These are phyloP conservation scores for Leccinum fallax DNA, from an alignment of 1,284 basidiomycete genomes.

Conservation along the genomic window DNA sequence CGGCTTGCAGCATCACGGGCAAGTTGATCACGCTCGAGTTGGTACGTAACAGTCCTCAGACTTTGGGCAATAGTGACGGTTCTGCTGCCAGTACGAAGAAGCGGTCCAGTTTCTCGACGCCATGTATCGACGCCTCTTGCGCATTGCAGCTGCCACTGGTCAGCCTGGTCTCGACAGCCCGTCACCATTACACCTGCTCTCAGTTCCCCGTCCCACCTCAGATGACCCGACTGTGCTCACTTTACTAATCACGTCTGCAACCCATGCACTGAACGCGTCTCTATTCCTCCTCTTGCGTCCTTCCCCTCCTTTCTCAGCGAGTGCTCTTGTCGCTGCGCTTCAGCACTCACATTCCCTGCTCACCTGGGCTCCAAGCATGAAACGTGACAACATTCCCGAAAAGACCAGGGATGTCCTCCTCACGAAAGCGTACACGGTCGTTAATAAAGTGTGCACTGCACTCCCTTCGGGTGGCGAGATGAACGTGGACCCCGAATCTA, in stretches of 20 bases:
- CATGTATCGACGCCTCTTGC: constrained; percentile 46
- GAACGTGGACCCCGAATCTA: constrained; percentile 18
- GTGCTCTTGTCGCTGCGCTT: constrained; percentile 44
- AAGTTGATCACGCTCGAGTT: constrained; percentile 67
- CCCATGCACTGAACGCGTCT: constrained; percentile 49
- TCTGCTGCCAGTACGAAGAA: constrained; percentile 47
- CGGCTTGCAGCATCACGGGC: constrained; percentile 62
- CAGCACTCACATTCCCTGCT: constrained; percentile 46
- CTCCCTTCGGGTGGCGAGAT: too few relatives aligned
- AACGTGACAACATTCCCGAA: constrained; percentile 39
- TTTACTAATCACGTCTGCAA: constrained; percentile 59
- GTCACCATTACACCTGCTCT: constrained; percentile 42
- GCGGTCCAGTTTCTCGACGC: constrained; percentile 48
- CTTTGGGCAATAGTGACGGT: constrained; percentile 1
- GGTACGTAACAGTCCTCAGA: constrained; percentile 44
- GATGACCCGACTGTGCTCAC: constrained; percentile 47
- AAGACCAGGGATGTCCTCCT: constrained; percentile 61
- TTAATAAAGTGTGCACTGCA: too few relatives aligned
- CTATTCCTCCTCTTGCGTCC: constrained; percentile 27
- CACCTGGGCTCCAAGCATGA: constrained; percentile 51
- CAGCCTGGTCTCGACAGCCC: not conserved
- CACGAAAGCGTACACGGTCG: constrained; percentile 35
- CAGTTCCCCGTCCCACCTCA: constrained; percentile 45
- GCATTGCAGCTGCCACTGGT: constrained; percentile 1
- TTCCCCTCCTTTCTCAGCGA: constrained; percentile 20